Evolutionary conservation across 768 basidiomycete genomes (phyloP).

Genomic region (Rhizopogon rudus): DNA sequence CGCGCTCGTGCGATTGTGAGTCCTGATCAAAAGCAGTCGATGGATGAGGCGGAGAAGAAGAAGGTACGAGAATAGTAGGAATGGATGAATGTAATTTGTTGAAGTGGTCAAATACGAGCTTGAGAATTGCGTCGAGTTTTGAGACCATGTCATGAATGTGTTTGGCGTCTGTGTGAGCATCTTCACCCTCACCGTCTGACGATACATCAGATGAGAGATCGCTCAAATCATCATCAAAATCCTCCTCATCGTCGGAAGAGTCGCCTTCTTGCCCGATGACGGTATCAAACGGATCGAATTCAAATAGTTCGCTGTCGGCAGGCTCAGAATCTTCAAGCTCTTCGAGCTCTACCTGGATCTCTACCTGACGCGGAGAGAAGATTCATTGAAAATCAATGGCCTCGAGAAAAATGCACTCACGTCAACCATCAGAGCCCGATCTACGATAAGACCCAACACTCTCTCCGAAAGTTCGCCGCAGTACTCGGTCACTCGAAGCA

Average conservation of each 20-base stretch:
- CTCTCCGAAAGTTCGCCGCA: constrained; percentile 85
- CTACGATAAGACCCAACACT: constrained; percentile 82
- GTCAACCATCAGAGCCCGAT: constrained; percentile 94
- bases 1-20: constrained; percentile 12
- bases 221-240: constrained; percentile 53
- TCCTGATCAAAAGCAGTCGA: constrained; percentile 22
- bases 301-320: constrained; percentile 56
- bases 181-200: constrained; percentile 41
- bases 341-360: constrained; percentile 94
- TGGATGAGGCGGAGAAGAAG: constrained; percentile 16
- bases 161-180: constrained; percentile 41
- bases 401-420: constrained; percentile 40
- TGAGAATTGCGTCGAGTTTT: constrained; percentile 88
- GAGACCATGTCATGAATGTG: constrained; percentile 83
- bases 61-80: constrained; percentile 12
- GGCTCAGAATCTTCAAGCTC: constrained; percentile 72
- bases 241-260: constrained; percentile 49
- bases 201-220: constrained; percentile 73
- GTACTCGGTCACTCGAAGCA: constrained; percentile 77
- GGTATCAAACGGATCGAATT: constrained; percentile 84
- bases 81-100: constrained; percentile 38
- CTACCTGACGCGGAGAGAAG: constrained; percentile 52
- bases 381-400: neutral
- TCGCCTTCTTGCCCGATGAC: constrained; percentile 71
- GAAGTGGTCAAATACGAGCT: constrained; percentile 84